These are phyloP conservation scores for Albizia julibrissin DNA, from an alignment of 306 rosid species.

Conservation along the genomic window DNA sequence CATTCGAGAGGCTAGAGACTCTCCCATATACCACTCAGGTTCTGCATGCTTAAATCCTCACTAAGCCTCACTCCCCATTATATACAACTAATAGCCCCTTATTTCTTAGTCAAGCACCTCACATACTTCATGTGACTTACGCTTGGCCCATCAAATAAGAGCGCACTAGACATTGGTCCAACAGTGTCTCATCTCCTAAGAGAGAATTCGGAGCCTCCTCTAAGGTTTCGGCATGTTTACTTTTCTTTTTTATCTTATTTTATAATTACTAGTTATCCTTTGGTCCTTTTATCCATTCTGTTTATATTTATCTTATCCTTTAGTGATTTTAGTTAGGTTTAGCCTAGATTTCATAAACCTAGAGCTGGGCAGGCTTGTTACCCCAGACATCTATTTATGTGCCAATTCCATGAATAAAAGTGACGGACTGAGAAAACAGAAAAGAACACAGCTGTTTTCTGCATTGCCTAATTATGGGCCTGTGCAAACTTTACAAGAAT, in stretches of 20 bases:
- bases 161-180: not conserved
- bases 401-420: not conserved
- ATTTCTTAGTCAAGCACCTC: not conserved
- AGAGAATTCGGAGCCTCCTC: not conserved
- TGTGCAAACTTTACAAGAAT: not conserved
- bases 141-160: not conserved
- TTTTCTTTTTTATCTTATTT: too few species aligned
- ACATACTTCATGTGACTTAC: not conserved
- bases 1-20: not conserved
- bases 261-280: too few species aligned
- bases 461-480: not conserved
- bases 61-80: not conserved
- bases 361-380: not conserved
- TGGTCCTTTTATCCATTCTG: not conserved
- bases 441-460: not conserved
- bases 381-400: not conserved
- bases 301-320: not conserved
- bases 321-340: not conserved
- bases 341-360: not conserved
- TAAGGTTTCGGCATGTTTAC: not conserved
- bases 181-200: not conserved
- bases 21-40: not conserved
- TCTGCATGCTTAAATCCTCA: not conserved
- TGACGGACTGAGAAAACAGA: not conserved
- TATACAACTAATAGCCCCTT: too few species aligned